Evolutionary conservation across 768 basidiomycete species (phyloP).

Genomic region (Russula sp.): DNA sequence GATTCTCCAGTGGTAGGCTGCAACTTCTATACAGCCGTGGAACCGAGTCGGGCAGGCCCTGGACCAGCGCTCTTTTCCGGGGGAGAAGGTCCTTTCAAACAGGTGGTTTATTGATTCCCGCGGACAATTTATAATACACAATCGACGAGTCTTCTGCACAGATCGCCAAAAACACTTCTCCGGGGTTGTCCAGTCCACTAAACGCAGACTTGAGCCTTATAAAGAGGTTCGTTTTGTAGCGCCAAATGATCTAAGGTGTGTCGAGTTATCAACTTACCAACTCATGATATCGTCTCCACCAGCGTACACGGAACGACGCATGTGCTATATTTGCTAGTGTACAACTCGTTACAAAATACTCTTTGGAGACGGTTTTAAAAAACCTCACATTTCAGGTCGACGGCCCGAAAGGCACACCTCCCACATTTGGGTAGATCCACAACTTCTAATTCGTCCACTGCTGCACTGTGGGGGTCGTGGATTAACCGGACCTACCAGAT

Average conservation of each 20-base stretch:
- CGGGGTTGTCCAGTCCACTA: constrained; percentile 9
- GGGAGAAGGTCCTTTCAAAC: neutral
- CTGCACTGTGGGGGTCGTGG: constrained; percentile 12
- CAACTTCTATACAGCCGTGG: no score
- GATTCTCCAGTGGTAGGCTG: no score
- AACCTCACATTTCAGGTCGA: constrained; percentile 22
- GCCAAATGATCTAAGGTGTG: no score
- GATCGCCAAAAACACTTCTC: constrained; percentile 26
- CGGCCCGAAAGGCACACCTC: constrained; percentile 25
- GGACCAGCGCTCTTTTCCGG: no score
- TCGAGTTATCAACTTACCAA: constrained; percentile 25
- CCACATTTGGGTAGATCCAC: constrained; percentile 27
- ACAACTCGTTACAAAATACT: neutral
- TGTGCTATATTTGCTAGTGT: neutral
- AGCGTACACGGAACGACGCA: constrained; percentile 21
- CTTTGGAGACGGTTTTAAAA: neutral
- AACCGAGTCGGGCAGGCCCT: no score
- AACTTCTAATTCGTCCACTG: constrained; percentile 26
- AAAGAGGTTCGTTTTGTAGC: neutral
- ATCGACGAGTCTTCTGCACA: constrained; percentile 26
- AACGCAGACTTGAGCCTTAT: constrained; percentile 23
- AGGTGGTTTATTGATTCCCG: constrained; percentile 23
- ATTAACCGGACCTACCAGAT: neutral
- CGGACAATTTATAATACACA: constrained; percentile 28
- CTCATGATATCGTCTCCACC: constrained; percentile 21